These are phyloP conservation scores for Dinochytrium kinnereticum DNA, from an alignment of 371 early-diverging fungal species.

Conservation along the genomic window DNA sequence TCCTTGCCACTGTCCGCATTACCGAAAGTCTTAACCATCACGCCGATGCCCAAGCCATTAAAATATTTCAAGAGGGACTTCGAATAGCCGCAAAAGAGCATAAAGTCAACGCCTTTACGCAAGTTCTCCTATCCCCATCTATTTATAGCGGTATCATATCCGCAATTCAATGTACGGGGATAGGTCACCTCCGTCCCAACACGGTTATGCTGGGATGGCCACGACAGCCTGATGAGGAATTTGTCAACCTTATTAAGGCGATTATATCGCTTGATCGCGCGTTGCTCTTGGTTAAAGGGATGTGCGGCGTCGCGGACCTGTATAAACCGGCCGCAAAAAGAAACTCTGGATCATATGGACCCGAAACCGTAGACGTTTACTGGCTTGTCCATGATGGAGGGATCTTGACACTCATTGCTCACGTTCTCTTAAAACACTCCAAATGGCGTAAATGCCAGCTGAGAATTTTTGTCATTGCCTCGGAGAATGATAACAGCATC, in stretches of 20 bases:
- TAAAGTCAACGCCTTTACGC: slow-evolving; percentile 34
- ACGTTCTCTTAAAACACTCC: slow-evolving; percentile 38
- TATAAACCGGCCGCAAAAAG: background rate
- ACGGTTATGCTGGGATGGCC: slow-evolving; percentile 45
- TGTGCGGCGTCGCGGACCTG: slow-evolving; percentile 15
- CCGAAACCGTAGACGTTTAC: slow-evolving; percentile 41
- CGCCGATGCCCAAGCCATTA: background rate
- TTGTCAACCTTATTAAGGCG: slow-evolving; percentile 26
- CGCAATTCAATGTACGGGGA: slow-evolving; percentile 37
- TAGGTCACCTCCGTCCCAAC: slow-evolving; percentile 45
- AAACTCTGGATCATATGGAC: background rate
- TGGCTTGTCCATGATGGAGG: slow-evolving; percentile 47
- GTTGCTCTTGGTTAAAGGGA: slow-evolving; percentile 36
- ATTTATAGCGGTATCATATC: slow-evolving; percentile 28
- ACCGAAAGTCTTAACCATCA: slow-evolving; percentile 7
- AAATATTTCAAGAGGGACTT: background rate
- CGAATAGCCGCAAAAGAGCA: slow-evolving; percentile 15
- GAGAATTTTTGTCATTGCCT: slow-evolving; percentile 44
- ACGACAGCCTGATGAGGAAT: slow-evolving; percentile 10
- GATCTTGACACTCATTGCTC: slow-evolving; percentile 42
- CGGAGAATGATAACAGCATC: slow-evolving; percentile 29
- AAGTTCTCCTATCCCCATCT: slow-evolving; percentile 28
- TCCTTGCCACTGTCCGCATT: slow-evolving; percentile 7
- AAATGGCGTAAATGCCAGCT: slow-evolving; percentile 37
- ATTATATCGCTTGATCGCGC: slow-evolving; percentile 36